Evolutionary conservation across 768 basidiomycete genomes (phyloP).

Genomic region (Mrakia blollopis): DNA sequence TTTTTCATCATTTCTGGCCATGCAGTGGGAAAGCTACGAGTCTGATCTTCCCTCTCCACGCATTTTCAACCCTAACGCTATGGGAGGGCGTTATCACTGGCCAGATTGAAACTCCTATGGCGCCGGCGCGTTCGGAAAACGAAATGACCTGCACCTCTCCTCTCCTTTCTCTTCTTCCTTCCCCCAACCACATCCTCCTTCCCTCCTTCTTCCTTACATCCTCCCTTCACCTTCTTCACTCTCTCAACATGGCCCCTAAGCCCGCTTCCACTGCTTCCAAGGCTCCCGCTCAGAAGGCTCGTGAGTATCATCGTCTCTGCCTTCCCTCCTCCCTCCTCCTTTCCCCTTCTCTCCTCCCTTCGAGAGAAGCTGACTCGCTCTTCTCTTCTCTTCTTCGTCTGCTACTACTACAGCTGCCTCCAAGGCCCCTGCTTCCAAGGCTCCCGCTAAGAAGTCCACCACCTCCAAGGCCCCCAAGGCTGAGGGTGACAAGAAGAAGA

Average conservation of each 20-base stretch:
- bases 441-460: slow-evolving; percentile 66
- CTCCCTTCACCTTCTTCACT: slow-evolving; percentile 46
- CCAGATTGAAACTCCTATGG: too few relatives aligned
- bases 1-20: too few relatives aligned
- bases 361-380: background rate
- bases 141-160: too few relatives aligned
- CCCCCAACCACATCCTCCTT: too few relatives aligned
- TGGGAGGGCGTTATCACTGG: too few relatives aligned
- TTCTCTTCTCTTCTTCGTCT: background rate
- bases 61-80: too few relatives aligned
- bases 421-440: slow-evolving; percentile 48
- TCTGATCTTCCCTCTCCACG: too few relatives aligned
- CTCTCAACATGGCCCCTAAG: slow-evolving; percentile 40
- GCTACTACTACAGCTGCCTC: slow-evolving; percentile 54
- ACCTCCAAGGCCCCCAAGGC: slow-evolving; percentile 56
- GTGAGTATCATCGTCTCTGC: background rate
- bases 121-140: too few relatives aligned
- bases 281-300: slow-evolving; percentile 20
- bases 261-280: slow-evolving; percentile 28
- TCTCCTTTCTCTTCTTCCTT: too few relatives aligned
- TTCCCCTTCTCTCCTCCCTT: background rate
- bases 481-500: slow-evolving; percentile 33
- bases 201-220: too few relatives aligned
- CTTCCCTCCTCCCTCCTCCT: background rate
- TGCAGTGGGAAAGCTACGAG: too few relatives aligned